These are phyloP conservation scores for Funneliformis geosporum DNA, from an alignment of 192 early-diverging fungal species.

Conservation along the genomic window DNA sequence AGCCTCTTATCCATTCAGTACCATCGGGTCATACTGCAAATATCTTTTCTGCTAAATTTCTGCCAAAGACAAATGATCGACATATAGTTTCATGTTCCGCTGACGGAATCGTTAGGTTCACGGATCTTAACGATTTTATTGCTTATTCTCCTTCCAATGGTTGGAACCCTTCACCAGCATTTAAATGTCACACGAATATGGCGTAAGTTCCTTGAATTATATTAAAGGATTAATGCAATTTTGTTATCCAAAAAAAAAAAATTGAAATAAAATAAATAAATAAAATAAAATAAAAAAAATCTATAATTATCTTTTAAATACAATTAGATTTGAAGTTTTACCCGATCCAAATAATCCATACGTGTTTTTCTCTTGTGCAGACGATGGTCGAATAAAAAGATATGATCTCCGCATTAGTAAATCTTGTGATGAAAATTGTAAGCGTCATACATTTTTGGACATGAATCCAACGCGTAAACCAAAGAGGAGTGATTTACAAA, in stretches of 20 bases:
- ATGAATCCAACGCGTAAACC: neutral
- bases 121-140: slow-evolving; percentile 45
- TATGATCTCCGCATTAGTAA: slow-evolving; percentile 47
- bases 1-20: slow-evolving; percentile 43
- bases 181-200: slow-evolving; percentile 47
- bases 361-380: slow-evolving; percentile 52
- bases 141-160: slow-evolving; percentile 15
- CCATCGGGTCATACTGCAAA: slow-evolving; percentile 69
- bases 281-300: neutral
- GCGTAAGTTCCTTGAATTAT: slow-evolving; percentile 11
- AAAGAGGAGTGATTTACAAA: neutral
- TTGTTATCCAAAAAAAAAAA: neutral
- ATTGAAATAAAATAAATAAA: too few relatives aligned
- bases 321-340: slow-evolving; percentile 49
- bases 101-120: slow-evolving; percentile 60
- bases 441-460: slow-evolving; percentile 44
- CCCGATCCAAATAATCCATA: slow-evolving; percentile 44
- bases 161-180: slow-evolving; percentile 38
- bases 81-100: slow-evolving; percentile 64
- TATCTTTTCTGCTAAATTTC: slow-evolving; percentile 74
- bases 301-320: neutral
- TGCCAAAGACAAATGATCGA: slow-evolving; percentile 60
- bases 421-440: slow-evolving; percentile 41
- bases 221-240: neutral
- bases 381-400: slow-evolving; percentile 48